Conservation (phyloP, 2,329 filamentous ascomycete genomes). For the Arthrobotrys iridis region DNA sequence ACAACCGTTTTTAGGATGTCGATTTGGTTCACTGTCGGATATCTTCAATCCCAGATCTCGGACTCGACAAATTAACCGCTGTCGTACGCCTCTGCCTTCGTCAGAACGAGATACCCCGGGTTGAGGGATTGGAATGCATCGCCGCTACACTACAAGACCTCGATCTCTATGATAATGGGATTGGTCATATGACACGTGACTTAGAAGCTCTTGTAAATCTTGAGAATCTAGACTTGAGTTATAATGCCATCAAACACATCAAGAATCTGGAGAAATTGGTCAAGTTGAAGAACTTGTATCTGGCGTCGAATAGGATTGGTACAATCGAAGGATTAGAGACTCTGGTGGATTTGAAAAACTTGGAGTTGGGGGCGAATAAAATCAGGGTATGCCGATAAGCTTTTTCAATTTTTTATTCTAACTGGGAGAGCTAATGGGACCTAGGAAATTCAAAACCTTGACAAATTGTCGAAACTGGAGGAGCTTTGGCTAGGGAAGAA, state of each 20-base stretch:
- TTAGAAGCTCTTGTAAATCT: slow-evolving; percentile 81
- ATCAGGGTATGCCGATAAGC: slow-evolving; percentile 77
- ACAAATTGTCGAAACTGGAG: slow-evolving; percentile 78
- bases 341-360: slow-evolving; percentile 77
- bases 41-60: slow-evolving; percentile 77
- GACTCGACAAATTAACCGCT: slow-evolving; percentile 82
- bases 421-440: background rate
- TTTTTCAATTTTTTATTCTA: slow-evolving; percentile 27
- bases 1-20: slow-evolving; percentile 71
- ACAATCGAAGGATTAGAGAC: slow-evolving; percentile 85
- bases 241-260: slow-evolving; percentile 99
- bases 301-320: slow-evolving; percentile 93
- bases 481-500: slow-evolving; percentile 96
- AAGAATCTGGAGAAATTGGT: slow-evolving; percentile 70
- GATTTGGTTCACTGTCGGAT: slow-evolving; percentile 90
- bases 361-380: slow-evolving; percentile 91
- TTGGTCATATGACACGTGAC: slow-evolving; percentile 79
- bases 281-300: slow-evolving; percentile 83
- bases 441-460: slow-evolving; percentile 81
- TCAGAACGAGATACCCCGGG: slow-evolving; percentile 85
- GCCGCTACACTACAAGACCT: slow-evolving; percentile 78
- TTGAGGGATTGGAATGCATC: slow-evolving; percentile 76
- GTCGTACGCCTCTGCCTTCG: slow-evolving; percentile 80
- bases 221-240: slow-evolving; percentile 85
- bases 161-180: slow-evolving; percentile 96